Percentiles rank a stretch among this genome's conserved stretches.
These are phyloP conservation scores for Cyclotella atomus DNA, from an alignment of 108 stramenopile genomes.

Conservation along the genomic window DNA sequence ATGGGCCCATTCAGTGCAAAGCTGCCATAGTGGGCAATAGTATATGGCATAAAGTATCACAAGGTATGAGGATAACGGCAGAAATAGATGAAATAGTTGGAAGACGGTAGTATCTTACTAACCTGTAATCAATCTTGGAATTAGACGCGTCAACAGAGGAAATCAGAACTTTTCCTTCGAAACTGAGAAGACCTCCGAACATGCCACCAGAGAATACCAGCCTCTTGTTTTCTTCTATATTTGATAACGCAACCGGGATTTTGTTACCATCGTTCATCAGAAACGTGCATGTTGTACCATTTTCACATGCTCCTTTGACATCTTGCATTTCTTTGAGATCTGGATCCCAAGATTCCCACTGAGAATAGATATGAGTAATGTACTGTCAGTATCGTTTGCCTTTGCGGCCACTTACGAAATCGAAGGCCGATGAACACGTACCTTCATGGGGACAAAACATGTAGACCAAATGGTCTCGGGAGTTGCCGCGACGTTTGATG, in stretches of 20 bases:
- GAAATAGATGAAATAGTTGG: neutral
- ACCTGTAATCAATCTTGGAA: conserved; percentile 43
- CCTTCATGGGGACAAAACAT: conserved; percentile 54
- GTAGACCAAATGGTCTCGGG: conserved; percentile 53
- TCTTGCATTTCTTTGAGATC: conserved; percentile 39
- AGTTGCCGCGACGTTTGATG: conserved; percentile 34
- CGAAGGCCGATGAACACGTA: neutral
- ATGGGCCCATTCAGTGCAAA: conserved; percentile 48
- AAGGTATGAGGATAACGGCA: neutral
- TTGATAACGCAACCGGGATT: conserved; percentile 32
- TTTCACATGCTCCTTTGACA: conserved; percentile 34
- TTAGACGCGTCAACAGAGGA: conserved; percentile 22
- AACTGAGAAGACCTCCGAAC: conserved; percentile 25
- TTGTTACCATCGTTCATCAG: conserved; percentile 55
- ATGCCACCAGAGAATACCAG: conserved; percentile 37
- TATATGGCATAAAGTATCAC: too few species aligned
- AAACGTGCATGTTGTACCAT: conserved; percentile 52
- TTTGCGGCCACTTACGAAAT: neutral
- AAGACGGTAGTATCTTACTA: neutral
- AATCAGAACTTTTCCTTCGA: conserved; percentile 42
- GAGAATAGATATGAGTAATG: too few species aligned
- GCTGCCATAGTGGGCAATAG: conserved; percentile 10
- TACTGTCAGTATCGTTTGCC: neutral
- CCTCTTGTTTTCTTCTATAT: conserved; percentile 38
- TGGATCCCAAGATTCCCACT: conserved; percentile 58